These are phyloP conservation scores for Phytophthora idaei DNA, from an alignment of 352 stramenopile species.

Conservation along the genomic window DNA sequence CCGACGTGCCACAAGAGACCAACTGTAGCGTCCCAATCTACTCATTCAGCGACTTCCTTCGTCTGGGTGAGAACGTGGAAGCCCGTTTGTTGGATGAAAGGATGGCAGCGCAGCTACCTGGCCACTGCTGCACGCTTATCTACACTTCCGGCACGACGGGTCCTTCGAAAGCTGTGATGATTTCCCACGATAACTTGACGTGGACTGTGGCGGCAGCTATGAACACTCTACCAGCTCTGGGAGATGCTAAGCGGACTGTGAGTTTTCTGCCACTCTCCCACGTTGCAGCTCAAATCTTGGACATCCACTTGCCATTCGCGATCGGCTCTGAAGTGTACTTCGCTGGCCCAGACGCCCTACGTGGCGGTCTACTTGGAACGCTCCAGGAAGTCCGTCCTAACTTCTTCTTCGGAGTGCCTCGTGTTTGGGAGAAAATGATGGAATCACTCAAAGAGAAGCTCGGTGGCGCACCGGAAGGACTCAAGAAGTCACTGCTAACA, in stretches of 20 bases:
- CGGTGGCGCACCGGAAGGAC: slow-evolving; percentile 34
- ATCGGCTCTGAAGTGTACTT: slow-evolving; percentile 81
- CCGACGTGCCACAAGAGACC: slow-evolving; percentile 28
- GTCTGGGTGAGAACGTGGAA: slow-evolving; percentile 45
- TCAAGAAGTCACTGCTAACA: slow-evolving; percentile 83
- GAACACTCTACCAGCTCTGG: slow-evolving; percentile 57
- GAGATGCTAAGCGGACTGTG: slow-evolving; percentile 61
- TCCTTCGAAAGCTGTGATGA: slow-evolving; percentile 73
- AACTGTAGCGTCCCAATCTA: slow-evolving; percentile 60
- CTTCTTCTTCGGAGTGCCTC: slow-evolving; percentile 86
- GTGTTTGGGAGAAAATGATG: slow-evolving; percentile 90
- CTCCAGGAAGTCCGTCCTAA: slow-evolving; percentile 69
- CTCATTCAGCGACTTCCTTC: slow-evolving; percentile 63
- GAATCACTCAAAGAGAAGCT: slow-evolving; percentile 71
- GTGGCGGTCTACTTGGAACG: slow-evolving; percentile 65
- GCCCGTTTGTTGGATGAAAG: slow-evolving; percentile 40
- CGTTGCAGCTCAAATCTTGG: slow-evolving; percentile 75
- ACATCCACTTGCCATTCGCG: slow-evolving; percentile 77
- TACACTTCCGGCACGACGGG: slow-evolving; percentile 91
- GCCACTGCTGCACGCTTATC: slow-evolving; percentile 85
- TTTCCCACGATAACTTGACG: slow-evolving; percentile 80
- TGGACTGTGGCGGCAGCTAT: slow-evolving; percentile 66
- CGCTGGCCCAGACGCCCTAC: slow-evolving; percentile 71
- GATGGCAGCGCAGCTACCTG: slow-evolving; percentile 54
- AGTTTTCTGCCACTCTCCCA: slow-evolving; percentile 88